A percentile compares a stretch with the other conserved stretches of the same genome.
phyloP scores from a whole-genome alignment of 495 filamentous ascomycete genomes.

The Neohortaea acidophila region DNA sequence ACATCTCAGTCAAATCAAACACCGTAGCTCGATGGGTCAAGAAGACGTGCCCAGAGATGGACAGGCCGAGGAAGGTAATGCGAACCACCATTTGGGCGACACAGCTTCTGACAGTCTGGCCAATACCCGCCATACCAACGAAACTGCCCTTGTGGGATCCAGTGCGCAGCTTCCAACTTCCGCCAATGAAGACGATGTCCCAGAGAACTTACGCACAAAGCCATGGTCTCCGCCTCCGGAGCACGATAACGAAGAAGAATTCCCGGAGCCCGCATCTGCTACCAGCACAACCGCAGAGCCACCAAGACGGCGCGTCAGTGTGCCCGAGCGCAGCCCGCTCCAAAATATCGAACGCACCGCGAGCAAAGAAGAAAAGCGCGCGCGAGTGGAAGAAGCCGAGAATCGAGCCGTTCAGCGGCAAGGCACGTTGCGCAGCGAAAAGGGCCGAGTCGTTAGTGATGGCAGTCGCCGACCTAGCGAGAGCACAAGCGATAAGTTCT shows the following conservation, averaged over 20 bases:
- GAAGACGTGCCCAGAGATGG: no score
- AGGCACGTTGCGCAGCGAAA: constrained; percentile 3
- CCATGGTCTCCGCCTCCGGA: no score
- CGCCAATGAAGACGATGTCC: constrained; percentile 3
- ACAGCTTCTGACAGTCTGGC: no score
- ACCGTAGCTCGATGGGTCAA: no score
- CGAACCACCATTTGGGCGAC: no score
- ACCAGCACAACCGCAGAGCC: constrained; percentile 2
- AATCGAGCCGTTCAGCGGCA: constrained; percentile 36
- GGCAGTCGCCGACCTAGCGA: constrained; percentile 1
- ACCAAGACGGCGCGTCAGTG: constrained; percentile 32
- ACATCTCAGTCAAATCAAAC: no score
- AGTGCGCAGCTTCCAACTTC: no score
- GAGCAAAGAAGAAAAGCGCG: constrained; percentile 80
- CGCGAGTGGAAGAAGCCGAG: constrained; percentile 67
- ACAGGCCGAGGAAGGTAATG: no score
- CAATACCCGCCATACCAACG: no score
- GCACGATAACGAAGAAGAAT: no score
- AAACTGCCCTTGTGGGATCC: no score
- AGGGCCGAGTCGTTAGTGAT: constrained; percentile 11
- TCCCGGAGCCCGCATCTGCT: not conserved
- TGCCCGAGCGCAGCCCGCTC: constrained; percentile 69
- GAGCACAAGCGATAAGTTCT: constrained; percentile 1
- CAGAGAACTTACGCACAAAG: constrained; percentile 7
- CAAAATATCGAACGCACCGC: constrained; percentile 83